Conservation (phyloP, 768 basidiomycete species). For the Kwoniella shandongensis region DNA sequence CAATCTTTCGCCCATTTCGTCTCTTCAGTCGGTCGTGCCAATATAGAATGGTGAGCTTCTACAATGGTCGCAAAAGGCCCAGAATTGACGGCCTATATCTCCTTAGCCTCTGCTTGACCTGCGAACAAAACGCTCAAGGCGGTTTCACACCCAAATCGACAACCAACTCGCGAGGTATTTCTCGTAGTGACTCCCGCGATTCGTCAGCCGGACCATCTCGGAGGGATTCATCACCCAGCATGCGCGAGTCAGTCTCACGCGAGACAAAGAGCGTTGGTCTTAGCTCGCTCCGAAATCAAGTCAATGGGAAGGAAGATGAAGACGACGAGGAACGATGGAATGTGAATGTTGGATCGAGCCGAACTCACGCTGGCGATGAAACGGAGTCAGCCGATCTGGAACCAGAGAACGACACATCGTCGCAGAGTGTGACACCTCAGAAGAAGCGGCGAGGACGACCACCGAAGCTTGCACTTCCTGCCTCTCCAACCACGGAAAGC, state of each 20-base stretch:
- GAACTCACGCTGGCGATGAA: conserved; percentile 2
- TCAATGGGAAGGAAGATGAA: conserved; percentile 8
- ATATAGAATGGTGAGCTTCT: conserved; percentile 43
- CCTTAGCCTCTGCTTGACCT: conserved; percentile 43
- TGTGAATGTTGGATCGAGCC: no score
- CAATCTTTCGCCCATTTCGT: not conserved
- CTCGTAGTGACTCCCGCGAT: conserved; percentile 9
- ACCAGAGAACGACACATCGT: not conserved
- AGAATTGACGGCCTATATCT: conserved; percentile 5
- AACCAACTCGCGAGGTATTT: conserved; percentile 1
- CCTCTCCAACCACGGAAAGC: conserved; percentile 10
- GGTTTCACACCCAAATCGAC: conserved; percentile 35
- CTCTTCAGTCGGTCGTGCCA: conserved; percentile 39
- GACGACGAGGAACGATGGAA: no score
- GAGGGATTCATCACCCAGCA: not conserved
- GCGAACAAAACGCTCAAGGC: conserved; percentile 34
- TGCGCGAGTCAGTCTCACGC: conserved; percentile 4
- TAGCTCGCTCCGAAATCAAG: conserved; percentile 12
- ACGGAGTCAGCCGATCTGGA: conserved; percentile 2
- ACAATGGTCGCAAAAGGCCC: not conserved
- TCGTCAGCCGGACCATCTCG: conserved; percentile 21
- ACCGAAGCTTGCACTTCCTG: conserved; percentile 4
- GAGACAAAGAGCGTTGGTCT: conserved; percentile 8
- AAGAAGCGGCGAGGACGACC: conserved; percentile 3
- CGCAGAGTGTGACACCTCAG: not conserved